Base-by-base conservation (phyloP, 2,329 filamentous ascomycete genomes). In the Epichloe hybrida region DNA sequence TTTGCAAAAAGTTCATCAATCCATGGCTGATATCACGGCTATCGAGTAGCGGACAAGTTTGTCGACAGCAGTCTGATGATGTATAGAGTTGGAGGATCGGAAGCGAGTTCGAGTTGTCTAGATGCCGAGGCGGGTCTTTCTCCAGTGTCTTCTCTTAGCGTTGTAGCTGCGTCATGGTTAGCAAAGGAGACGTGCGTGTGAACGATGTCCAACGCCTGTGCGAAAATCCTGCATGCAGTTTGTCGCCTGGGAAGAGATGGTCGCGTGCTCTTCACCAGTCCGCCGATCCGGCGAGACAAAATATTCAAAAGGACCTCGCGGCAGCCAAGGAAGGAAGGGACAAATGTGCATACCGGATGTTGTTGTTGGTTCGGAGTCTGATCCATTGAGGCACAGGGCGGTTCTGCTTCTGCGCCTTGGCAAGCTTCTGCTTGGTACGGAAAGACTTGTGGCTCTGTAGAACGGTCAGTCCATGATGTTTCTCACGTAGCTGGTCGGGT, bases 371-470 rank as follows among this genome's bases (percentile, higher is more conserved):
- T 74, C 91, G 86, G 86, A 98, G 84, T 72, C 93, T 86, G 73
- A 98, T 97, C 93, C 93, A 98, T 82, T 98, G 93, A 62, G 93
- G 93, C 73, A 98, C 96, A 66, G 93, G 93, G 73, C 93, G 86
- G 86, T 98, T 98, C 82, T 97, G 91, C 84, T 95, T 97, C 83
- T 97, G 91, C 72, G 93, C 93, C 83, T 91, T 96, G 72, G 93
- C 93, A 80, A 98, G 89, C 93, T 98, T 98, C 77, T 94, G 86
- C 90, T 98, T 98, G 77, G 90, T 96, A 74, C 90, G 87, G 89
- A 98, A 98, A 72, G 90, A 88, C 86, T 98, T 98, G 81, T 98
- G 89, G 85, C 86, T 91, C 91, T 97, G 73, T 41, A 55, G 37
- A 55, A 51, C 21, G 34, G 46, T 52, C 46, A 52, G 50, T 53